Percentiles rank a stretch among this genome's conserved stretches.
These are phyloP conservation scores for Platismatia glauca DNA, from an alignment of 495 filamentous ascomycete species.

Conservation along the genomic window DNA sequence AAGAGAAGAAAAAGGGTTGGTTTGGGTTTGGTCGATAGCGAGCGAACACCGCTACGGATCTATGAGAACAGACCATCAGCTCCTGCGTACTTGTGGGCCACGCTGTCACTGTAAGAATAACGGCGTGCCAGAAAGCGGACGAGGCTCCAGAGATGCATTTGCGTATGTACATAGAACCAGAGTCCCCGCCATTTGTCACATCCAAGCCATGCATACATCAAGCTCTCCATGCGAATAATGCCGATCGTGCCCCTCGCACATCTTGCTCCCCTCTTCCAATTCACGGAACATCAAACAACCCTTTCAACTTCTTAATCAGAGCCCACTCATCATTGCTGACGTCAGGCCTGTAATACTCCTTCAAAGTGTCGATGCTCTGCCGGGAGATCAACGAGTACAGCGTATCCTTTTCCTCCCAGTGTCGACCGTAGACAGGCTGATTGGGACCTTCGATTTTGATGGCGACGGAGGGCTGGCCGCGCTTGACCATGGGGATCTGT, in stretches of 20 bases:
- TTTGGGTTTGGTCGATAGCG: constrained; percentile 73
- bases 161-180: neutral
- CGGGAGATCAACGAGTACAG: constrained; percentile 84
- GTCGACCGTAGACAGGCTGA: constrained; percentile 90
- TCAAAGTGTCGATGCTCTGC: constrained; percentile 83
- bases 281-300: constrained; percentile 82
- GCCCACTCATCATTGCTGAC: constrained; percentile 92
- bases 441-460: constrained; percentile 96
- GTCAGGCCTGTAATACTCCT: constrained; percentile 88
- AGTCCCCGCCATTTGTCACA: neutral
- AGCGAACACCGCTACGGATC: neutral
- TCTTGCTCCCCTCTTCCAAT: neutral
- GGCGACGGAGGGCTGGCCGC: constrained; percentile 90
- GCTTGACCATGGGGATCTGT: constrained; percentile 80
- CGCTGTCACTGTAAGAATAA: neutral
- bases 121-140: neutral
- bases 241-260: neutral
- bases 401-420: constrained; percentile 85
- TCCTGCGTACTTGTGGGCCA: neutral
- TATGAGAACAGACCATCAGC: neutral
- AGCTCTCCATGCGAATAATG: neutral
- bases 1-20: constrained; percentile 66
- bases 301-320: constrained; percentile 86
- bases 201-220: neutral
- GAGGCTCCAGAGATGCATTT: neutral